A percentile compares a stretch with the other conserved stretches of the same genome.
phyloP scores from a whole-genome alignment of 768 basidiomycete genomes.

The Serendipita vermifera region DNA sequence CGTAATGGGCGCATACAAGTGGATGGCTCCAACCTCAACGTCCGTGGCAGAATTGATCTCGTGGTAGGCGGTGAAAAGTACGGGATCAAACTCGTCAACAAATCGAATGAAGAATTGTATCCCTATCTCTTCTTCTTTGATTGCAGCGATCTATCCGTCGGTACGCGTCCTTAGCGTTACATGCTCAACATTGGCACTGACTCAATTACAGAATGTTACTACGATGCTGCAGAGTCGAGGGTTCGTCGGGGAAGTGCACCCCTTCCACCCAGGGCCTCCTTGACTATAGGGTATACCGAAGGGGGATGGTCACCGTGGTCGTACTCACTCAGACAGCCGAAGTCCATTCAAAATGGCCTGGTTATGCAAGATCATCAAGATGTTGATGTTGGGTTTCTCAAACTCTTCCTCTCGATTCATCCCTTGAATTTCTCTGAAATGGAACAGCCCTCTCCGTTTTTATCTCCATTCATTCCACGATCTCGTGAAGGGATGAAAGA shows the following conservation, averaged over 20 bases:
- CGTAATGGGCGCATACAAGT: neutral
- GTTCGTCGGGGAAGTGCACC: slow-evolving; percentile 5
- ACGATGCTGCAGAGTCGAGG: slow-evolving; percentile 7
- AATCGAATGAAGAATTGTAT: slow-evolving; percentile 17
- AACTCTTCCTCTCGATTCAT: slow-evolving; percentile 30
- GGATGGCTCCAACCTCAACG: slow-evolving; percentile 9
- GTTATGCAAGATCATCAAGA: slow-evolving; percentile 22
- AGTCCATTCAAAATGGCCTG: too few relatives aligned
- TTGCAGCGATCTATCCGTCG: slow-evolving; percentile 21
- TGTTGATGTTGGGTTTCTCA: slow-evolving; percentile 32
- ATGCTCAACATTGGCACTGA: neutral
- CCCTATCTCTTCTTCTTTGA: slow-evolving; percentile 23
- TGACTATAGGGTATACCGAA: slow-evolving; percentile 33
- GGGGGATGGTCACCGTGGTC: slow-evolving; percentile 24
- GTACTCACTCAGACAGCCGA: slow-evolving; percentile 22
- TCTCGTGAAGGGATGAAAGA: too few relatives aligned
- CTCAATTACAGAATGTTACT: neutral
- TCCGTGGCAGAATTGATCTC: slow-evolving; percentile 16
- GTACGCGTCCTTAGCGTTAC: slow-evolving; percentile 7
- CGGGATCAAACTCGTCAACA: slow-evolving; percentile 20
- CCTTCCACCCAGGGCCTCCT: slow-evolving; percentile 5
- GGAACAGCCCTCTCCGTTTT: slow-evolving; percentile 26
- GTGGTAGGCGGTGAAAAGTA: slow-evolving; percentile 16
- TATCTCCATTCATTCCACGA: too few relatives aligned
- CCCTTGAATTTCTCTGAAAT: slow-evolving; percentile 27